Base-by-base conservation (phyloP, 306 rosid species). In the Trichosanthes truncata region DNA sequence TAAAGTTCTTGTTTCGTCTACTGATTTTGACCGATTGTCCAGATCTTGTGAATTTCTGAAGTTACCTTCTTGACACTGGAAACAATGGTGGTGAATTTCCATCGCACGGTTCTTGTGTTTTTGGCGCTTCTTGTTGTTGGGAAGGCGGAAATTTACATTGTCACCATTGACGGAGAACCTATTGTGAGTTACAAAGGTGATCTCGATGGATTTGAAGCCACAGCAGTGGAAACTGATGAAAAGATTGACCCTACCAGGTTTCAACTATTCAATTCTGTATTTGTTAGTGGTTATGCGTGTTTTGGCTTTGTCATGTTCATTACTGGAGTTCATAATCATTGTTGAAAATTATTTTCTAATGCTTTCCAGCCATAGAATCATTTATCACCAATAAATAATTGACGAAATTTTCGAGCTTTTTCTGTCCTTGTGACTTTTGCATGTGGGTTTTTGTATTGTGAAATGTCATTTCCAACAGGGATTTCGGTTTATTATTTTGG, bases 211-310 rank as follows among this genome's bases (percentile, higher is more conserved):
- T 93, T 96, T 89, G 93, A 91, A 89, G 99, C 98, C 80, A 96
- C 98, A 84, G 96, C 98, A 48, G 92, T 83, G 81, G 99, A 96
- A 83, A 89, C 97, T 83, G 98, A 93, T 85, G 99, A 85, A 76
- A 89, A 84, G 79, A 91, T 93, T 45, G 99, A 96, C 78, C 83
- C 97, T 67, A 66, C 94, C 75, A 93, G 99, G 99, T 96, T 84
- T 82, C 76, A 84, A 33, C 76, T 49, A 82, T 68, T 62, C 9
- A 62, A 11, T 61, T 45, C 72, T 41, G 69, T 14, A 26, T 41
- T 78, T 74, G 62, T 51, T 52, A 52, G 26, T 36, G 80, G 80
- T 26, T 60, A 43, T 12, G 36, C 26, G n/a, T 38, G 51, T 57
- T 56, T 61, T 45, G 40, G 60, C 73, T 26, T 45, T 29, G 14